A percentile compares a stretch with the other conserved stretches of the same genome.
Conservation (phyloP, 2,329 filamentous ascomycete genomes). For the Colletotrichum truncatum region DNA sequence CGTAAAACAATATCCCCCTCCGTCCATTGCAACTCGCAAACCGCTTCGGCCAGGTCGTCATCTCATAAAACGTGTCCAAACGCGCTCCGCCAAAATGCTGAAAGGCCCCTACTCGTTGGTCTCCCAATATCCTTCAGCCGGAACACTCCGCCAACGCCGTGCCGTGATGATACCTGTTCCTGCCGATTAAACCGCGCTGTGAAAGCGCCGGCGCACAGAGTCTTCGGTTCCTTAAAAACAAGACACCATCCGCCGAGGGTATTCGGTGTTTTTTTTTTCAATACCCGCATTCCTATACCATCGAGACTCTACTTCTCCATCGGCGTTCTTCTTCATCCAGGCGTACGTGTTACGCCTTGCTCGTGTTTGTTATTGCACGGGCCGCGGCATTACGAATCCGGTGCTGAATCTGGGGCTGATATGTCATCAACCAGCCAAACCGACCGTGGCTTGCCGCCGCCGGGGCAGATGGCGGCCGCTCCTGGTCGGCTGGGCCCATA, state of each 20-base stretch:
- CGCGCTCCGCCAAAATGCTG: constrained; percentile 21
- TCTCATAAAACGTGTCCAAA: constrained; percentile 21
- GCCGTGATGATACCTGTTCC: constrained; percentile 22
- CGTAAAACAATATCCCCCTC: background rate
- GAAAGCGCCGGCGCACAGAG: constrained; percentile 16
- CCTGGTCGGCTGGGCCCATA: background rate
- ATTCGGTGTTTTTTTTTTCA: background rate
- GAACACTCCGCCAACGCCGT: constrained; percentile 27
- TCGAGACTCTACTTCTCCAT: background rate
- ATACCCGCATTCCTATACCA: background rate
- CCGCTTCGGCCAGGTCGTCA: constrained; percentile 6
- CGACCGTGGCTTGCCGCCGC: constrained; percentile 2
- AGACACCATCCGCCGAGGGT: background rate
- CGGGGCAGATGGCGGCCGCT: background rate
- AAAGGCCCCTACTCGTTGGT: constrained; percentile 2
- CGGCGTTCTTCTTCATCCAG: background rate
- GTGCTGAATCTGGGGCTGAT: background rate
- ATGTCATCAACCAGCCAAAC: background rate
- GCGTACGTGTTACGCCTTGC: background rate
- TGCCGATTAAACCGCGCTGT: constrained; percentile 16
- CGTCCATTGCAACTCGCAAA: background rate
- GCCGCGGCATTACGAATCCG: background rate
- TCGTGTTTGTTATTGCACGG: background rate
- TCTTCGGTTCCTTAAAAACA: constrained; percentile 3
- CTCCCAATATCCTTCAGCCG: constrained; percentile 5